phyloP scores from a whole-genome alignment of 108 stramenopile genomes.

The Nannochloropsis oceanica region DNA sequence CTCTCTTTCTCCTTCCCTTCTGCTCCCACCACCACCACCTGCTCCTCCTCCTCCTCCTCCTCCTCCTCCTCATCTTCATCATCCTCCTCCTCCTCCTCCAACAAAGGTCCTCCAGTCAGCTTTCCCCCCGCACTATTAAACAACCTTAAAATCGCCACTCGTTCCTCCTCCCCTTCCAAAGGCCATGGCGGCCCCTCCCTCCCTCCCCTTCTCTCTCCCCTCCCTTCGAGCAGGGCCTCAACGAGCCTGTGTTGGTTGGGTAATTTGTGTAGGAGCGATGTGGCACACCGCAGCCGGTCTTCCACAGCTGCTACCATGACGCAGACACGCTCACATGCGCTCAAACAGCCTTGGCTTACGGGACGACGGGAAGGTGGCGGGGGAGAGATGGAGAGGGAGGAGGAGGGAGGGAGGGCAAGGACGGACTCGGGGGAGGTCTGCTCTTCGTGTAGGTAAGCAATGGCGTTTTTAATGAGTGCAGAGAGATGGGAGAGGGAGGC shows the following conservation, averaged over 20 bases:
- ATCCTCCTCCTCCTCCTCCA: neutral
- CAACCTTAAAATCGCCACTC: neutral
- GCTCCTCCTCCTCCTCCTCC: neutral
- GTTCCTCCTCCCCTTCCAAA: neutral
- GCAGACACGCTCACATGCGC: neutral
- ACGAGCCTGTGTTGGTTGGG: neutral
- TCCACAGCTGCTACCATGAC: neutral
- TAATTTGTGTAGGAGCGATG: neutral
- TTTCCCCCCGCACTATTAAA: neutral
- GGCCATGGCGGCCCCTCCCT: neutral
- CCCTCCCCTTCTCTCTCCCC: neutral
- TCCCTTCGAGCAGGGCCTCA: neutral
- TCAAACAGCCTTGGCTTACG: neutral
- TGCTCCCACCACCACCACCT: neutral
- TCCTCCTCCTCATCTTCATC: neutral
- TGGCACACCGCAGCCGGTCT: neutral
- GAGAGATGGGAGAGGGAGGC: neutral
- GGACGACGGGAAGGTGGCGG: neutral
- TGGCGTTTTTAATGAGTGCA: neutral
- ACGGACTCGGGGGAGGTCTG: neutral
- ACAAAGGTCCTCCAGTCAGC: neutral
- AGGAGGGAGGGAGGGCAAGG: neutral
- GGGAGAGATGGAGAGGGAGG: neutral
- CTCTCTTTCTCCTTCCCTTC: neutral
- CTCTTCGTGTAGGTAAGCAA: neutral